Conservation (phyloP, 2,329 filamentous ascomycete species). For the Lasiodiplodia theobromae region DNA sequence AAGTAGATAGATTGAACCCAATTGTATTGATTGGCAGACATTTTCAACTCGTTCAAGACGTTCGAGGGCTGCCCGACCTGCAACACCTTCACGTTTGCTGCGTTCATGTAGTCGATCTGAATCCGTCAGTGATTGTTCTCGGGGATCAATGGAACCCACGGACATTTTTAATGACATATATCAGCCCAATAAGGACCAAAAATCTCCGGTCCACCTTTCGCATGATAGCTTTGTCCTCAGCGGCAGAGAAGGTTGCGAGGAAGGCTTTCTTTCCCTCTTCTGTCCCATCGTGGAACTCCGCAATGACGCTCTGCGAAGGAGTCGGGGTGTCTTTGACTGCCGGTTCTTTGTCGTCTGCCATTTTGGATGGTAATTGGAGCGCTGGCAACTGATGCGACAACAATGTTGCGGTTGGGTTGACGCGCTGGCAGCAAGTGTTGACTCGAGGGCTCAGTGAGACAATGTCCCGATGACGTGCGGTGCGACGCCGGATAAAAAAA, state of each 20-base stretch:
- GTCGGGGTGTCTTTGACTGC: neutral
- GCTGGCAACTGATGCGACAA: no score
- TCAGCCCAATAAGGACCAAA: slow-evolving; percentile 36
- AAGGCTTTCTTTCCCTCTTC: slow-evolving; percentile 36
- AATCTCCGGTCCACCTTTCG: slow-evolving; percentile 37
- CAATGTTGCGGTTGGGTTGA: neutral
- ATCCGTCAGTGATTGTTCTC: slow-evolving; percentile 4
- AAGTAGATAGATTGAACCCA: slow-evolving; percentile 38
- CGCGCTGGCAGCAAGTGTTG: neutral
- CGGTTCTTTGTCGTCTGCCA: slow-evolving; percentile 7
- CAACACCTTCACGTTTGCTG: slow-evolving; percentile 37
- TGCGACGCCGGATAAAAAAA: neutral
- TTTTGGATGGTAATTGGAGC: neutral
- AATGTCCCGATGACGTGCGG: neutral
- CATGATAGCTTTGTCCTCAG: slow-evolving; percentile 38
- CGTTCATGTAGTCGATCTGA: slow-evolving; percentile 38
- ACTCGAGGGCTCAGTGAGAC: neutral
- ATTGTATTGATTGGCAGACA: slow-evolving; percentile 38
- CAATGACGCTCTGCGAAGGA: neutral
- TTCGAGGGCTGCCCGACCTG: slow-evolving; percentile 34
- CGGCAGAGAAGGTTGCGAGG: slow-evolving; percentile 35
- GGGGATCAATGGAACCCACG: neutral
- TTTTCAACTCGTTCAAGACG: slow-evolving; percentile 35
- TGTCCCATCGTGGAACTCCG: slow-evolving; percentile 21
- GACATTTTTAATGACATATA: slow-evolving; percentile 39